These are phyloP conservation scores for Balakata baccata DNA, from an alignment of 345 rosid species.

Conservation along the genomic window DNA sequence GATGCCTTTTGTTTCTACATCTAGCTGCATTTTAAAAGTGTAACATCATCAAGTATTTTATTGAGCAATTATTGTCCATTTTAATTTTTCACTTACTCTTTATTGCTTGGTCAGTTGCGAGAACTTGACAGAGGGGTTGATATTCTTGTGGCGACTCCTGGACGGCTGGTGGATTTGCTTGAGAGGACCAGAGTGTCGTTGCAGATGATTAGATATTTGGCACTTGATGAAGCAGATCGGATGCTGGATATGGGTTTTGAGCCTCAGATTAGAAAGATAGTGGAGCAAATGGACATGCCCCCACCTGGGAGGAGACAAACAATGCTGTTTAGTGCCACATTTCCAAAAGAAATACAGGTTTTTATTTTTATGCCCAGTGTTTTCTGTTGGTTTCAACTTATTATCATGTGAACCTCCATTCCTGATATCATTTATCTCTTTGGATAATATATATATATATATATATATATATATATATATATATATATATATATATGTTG, in stretches of 20 bases:
- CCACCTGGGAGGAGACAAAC: constrained; percentile 82
- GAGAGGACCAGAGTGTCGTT: constrained; percentile 95
- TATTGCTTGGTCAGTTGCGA: constrained; percentile 55
- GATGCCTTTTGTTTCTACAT: neutral
- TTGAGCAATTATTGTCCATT: neutral
- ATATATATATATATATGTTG: neutral
- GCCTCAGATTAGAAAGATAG: constrained; percentile 95
- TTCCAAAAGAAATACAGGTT: constrained; percentile 97
- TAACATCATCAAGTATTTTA: neutral
- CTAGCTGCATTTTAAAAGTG: neutral
- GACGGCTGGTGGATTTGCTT: constrained; percentile 86
- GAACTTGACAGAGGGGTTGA: constrained; percentile 96
- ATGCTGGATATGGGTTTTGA: constrained; percentile 99
- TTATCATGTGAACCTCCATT: neutral
- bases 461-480: too few relatives aligned
- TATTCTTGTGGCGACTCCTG: constrained; percentile 97
- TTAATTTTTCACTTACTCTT: constrained; percentile 1
- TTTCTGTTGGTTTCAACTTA: neutral
- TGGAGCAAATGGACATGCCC: constrained; percentile 97
- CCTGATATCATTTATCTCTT: neutral
- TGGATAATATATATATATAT: neutral
- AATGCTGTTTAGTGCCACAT: constrained; percentile 93
- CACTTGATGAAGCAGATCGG: constrained; percentile 96
- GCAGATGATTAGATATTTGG: constrained; percentile 80
- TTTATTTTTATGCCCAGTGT: neutral